A percentile compares a stretch with the other conserved stretches of the same genome.
Evolutionary conservation across 257 asterid species (phyloP).

Genomic region (Lithospermum erythrorhizon): DNA sequence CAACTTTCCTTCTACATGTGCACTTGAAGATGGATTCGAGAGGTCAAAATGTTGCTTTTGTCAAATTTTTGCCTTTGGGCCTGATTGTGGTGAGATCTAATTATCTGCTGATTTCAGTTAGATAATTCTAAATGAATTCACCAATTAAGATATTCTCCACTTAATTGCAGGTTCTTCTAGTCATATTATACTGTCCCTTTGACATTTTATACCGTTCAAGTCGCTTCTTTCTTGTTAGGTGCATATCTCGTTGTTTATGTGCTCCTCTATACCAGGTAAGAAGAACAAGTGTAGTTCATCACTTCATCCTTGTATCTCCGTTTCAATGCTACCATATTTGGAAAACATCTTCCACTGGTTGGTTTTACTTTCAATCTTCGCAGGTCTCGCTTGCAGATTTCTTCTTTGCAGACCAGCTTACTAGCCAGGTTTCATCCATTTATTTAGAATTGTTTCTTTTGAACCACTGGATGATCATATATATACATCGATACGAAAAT

Average conservation of each 20-base stretch:
- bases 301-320: background rate
- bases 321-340: background rate
- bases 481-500: too few relatives aligned
- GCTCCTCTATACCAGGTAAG: slow-evolving; percentile 73
- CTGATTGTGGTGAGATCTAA: slow-evolving; percentile 42
- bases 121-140: slow-evolving; percentile 6
- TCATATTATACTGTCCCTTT: slow-evolving; percentile 51
- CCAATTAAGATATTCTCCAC: slow-evolving; percentile 8
- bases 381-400: slow-evolving; percentile 68
- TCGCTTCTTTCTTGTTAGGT: slow-evolving; percentile 40
- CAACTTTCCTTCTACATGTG: slow-evolving; percentile 57
- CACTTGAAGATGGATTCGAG: slow-evolving; percentile 49
- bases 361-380: slow-evolving; percentile 15
- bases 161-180: slow-evolving; percentile 38
- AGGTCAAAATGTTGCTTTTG: slow-evolving; percentile 29
- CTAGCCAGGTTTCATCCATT: slow-evolving; percentile 56
- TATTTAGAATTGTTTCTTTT: slow-evolving; percentile 1
- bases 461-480: too few relatives aligned
- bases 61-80: slow-evolving; percentile 66
- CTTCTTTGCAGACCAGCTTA: slow-evolving; percentile 72
- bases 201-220: slow-evolving; percentile 58
- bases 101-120: slow-evolving; percentile 6
- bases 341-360: slow-evolving; percentile 4
- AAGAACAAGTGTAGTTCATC: background rate
- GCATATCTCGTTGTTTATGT: slow-evolving; percentile 43